Percentiles rank a stretch among this genome's conserved stretches.
These are phyloP conservation scores for Colletotrichum viniferum DNA, from an alignment of 2,329 filamentous ascomycete genomes.

Conservation along the genomic window DNA sequence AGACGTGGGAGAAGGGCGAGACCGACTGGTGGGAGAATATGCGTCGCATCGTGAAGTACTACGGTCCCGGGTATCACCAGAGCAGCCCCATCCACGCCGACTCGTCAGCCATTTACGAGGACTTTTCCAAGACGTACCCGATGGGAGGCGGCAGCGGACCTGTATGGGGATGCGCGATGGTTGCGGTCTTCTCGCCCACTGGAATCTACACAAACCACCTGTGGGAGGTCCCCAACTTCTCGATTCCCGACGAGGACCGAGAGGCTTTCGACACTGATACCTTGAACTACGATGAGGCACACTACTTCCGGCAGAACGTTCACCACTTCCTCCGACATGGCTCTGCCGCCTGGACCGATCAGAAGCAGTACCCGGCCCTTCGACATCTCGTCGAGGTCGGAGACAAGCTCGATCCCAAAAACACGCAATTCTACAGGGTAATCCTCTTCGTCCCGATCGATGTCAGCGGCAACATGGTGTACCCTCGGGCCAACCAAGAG, in stretches of 20 bases:
- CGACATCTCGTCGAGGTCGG: neutral
- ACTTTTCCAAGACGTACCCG: neutral
- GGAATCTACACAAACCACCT: constrained; percentile 21
- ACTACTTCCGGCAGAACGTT: constrained; percentile 12
- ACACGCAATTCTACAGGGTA: constrained; percentile 3
- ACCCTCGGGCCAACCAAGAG: neutral
- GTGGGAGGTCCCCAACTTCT: constrained; percentile 22
- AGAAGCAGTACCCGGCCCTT: neutral
- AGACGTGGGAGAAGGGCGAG: constrained; percentile 5
- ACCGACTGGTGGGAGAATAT: constrained; percentile 20
- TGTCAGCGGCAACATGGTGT: neutral
- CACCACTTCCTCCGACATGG: constrained; percentile 2
- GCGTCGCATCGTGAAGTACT: constrained; percentile 7
- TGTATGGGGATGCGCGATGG: constrained; percentile 21
- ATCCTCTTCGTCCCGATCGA: constrained; percentile 1
- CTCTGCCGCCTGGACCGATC: neutral
- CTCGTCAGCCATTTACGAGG: neutral
- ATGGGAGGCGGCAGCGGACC: constrained; percentile 16
- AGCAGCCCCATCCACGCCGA: neutral
- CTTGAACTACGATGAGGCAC: neutral
- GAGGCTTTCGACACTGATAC: neutral
- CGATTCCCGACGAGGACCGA: neutral
- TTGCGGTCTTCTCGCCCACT: constrained; percentile 5
- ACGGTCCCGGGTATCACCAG: constrained; percentile 3
- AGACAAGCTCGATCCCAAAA: neutral